A percentile compares a stretch with the other conserved stretches of the same genome.
Evolutionary conservation across 768 basidiomycete species (phyloP).

Genomic region (Pleurotus ostreatus): DNA sequence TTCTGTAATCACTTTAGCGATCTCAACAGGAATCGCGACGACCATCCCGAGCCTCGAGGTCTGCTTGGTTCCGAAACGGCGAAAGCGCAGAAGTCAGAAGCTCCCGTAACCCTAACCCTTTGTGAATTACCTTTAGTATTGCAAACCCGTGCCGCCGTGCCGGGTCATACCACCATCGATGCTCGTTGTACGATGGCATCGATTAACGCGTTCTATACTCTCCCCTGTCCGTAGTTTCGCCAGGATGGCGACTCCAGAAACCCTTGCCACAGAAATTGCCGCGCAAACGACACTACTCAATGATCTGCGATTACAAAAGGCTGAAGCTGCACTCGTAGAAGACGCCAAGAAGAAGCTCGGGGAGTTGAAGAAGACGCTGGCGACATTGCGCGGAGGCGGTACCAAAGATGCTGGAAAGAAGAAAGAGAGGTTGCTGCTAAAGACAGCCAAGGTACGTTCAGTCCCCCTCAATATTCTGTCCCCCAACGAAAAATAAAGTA

Average conservation of each 20-base stretch:
- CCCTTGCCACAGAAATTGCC: constrained; percentile 52
- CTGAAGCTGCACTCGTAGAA: constrained; percentile 46
- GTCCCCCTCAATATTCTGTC: constrained; percentile 9
- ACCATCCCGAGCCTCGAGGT: no score
- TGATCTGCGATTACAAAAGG: constrained; percentile 53
- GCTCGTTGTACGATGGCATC: background rate
- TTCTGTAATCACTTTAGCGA: no score
- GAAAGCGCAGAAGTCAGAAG: no score
- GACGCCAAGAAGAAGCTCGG: constrained; percentile 66
- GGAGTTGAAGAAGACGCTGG: constrained; percentile 60
- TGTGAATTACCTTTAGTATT: no score
- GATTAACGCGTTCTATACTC: background rate
- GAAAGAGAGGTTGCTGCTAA: constrained; percentile 71
- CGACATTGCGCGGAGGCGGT: constrained; percentile 33
- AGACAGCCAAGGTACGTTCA: constrained; percentile 83
- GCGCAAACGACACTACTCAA: constrained; percentile 56
- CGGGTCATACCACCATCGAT: no score
- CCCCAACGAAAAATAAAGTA: constrained; percentile 24
- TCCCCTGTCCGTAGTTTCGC: background rate
- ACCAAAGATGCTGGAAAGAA: constrained; percentile 50
- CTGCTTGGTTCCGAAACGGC: no score
- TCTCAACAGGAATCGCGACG: no score
- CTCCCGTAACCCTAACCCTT: no score
- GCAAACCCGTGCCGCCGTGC: no score
- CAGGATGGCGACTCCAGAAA: constrained; percentile 19